Evolutionary conservation across 352 stramenopile species (phyloP).

Genomic region (Globisporangium apiculatum): DNA sequence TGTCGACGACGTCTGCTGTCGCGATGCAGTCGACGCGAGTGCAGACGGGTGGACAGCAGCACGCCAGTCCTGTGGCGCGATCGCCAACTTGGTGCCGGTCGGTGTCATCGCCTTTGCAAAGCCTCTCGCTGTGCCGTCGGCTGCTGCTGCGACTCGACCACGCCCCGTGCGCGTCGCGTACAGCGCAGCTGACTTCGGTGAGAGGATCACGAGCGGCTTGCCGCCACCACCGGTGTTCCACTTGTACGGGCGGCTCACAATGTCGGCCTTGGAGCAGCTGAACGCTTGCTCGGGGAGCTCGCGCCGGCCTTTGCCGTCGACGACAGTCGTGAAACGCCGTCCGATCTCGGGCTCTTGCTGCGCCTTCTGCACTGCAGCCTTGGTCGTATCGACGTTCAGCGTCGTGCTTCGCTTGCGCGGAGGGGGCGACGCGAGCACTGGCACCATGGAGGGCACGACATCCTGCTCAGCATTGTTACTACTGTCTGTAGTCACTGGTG

Average conservation of each 20-base stretch:
- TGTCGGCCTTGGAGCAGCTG: slow-evolving; percentile 16
- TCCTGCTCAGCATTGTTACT: neutral
- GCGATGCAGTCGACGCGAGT: neutral
- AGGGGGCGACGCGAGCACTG: neutral
- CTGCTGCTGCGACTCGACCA: neutral
- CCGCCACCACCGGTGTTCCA: slow-evolving; percentile 13
- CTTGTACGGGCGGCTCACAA: slow-evolving; percentile 3
- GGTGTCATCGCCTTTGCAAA: slow-evolving; percentile 10
- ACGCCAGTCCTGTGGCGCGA: slow-evolving; percentile 7
- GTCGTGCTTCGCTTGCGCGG: slow-evolving; percentile 13
- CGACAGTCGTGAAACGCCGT: slow-evolving; percentile 8
- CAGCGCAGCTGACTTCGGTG: slow-evolving; percentile 4
- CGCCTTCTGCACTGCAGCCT: slow-evolving; percentile 2
- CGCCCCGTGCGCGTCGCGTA: slow-evolving; percentile 1
- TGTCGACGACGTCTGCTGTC: neutral
- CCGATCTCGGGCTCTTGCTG: slow-evolving; percentile 4
- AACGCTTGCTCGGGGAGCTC: slow-evolving; percentile 10
- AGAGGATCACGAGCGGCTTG: slow-evolving; percentile 12
- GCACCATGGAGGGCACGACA: neutral
- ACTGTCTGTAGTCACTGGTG: neutral
- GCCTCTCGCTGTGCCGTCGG: neutral
- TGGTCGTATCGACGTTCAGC: slow-evolving; percentile 11
- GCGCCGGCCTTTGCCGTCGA: slow-evolving; percentile 9
- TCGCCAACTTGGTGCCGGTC: neutral
- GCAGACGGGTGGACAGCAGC: neutral